Conservation (phyloP, 345 rosid species). For the Hibiscus syriacus region DNA sequence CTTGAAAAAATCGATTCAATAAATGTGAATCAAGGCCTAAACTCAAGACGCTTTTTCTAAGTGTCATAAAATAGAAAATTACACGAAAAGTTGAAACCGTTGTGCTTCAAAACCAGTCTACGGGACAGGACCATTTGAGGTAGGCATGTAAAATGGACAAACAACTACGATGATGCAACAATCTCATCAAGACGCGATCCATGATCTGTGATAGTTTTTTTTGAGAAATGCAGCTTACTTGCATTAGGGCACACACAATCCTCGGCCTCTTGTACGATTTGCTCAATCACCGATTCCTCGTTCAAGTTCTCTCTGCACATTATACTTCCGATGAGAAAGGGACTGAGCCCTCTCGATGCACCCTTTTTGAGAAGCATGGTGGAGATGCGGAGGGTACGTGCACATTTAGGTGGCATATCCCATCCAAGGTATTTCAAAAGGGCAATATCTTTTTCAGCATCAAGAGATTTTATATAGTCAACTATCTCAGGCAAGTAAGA, state of each 20-base stretch:
- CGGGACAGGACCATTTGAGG: not conserved
- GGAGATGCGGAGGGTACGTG: conserved; percentile 51
- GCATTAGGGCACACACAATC: conserved; percentile 37
- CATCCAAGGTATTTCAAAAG: conserved; percentile 67
- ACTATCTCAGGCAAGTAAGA: conserved; percentile 48
- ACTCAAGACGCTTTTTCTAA: not conserved
- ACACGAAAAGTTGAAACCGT: not conserved
- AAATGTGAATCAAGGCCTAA: not conserved
- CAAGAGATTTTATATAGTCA: conserved; percentile 53
- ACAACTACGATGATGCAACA: not conserved
- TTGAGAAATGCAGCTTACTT: conserved; percentile 43
- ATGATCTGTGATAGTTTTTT: conserved; percentile 32
- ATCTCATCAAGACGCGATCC: conserved; percentile 36
- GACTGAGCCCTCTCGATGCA: conserved; percentile 61
- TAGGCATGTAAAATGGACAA: not conserved
- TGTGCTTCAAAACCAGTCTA: not conserved
- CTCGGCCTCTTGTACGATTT: conserved; percentile 39
- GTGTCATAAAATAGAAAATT: not conserved
- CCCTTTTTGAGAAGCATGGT: conserved; percentile 92
- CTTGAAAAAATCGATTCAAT: not conserved
- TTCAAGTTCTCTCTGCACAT: conserved; percentile 71
- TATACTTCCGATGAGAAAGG: conserved; percentile 61
- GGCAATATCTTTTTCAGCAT: conserved; percentile 63
- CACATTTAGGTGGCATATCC: conserved; percentile 50
- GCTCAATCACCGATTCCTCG: conserved; percentile 50